A percentile compares a stretch with the other conserved stretches of the same genome.
phyloP scores from a whole-genome alignment of 352 stramenopile species.

The Stramenopiles sp. region DNA sequence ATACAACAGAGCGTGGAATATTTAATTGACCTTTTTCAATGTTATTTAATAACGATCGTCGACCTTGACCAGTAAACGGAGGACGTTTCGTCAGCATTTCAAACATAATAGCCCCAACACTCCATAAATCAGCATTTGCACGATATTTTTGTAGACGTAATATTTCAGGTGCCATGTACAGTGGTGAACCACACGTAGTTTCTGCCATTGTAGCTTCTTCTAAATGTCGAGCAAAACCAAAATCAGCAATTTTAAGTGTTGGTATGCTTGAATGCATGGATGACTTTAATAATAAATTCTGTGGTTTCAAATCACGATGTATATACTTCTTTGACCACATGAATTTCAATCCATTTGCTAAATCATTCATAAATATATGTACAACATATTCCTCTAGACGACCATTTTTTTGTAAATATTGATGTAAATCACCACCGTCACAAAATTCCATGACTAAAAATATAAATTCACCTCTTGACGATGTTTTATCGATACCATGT shows the following conservation, averaged over 20 bases:
- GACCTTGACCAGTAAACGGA: too few relatives aligned
- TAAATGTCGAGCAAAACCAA: conserved; percentile 85
- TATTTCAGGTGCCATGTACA: conserved; percentile 87
- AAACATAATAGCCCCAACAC: conserved; percentile 77
- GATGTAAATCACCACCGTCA: conserved; percentile 77
- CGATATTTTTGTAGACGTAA: conserved; percentile 80
- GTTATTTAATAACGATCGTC: too few relatives aligned
- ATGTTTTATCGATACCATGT: conserved; percentile 69
- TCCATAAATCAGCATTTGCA: conserved; percentile 86
- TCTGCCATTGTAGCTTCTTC: conserved; percentile 68
- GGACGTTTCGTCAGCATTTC: too few relatives aligned
- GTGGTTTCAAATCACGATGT: conserved; percentile 73
- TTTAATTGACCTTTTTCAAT: too few relatives aligned
- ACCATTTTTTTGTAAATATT: conserved; percentile 43
- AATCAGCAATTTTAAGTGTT: conserved; percentile 70
- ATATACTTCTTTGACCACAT: conserved; percentile 51
- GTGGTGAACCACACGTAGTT: conserved; percentile 75
- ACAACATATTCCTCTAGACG: conserved; percentile 26
- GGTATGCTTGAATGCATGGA: too few relatives aligned
- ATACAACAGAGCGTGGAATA: too few relatives aligned
- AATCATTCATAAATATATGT: conserved; percentile 27
- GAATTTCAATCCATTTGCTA: conserved; percentile 40
- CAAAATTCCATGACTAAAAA: conserved; percentile 91
- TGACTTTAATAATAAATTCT: conserved; percentile 70
- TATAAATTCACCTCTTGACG: conserved; percentile 64